Evolutionary conservation across 805 yeast genomes (phyloP).

Genomic region (Wickerhamiella azymoides): DNA sequence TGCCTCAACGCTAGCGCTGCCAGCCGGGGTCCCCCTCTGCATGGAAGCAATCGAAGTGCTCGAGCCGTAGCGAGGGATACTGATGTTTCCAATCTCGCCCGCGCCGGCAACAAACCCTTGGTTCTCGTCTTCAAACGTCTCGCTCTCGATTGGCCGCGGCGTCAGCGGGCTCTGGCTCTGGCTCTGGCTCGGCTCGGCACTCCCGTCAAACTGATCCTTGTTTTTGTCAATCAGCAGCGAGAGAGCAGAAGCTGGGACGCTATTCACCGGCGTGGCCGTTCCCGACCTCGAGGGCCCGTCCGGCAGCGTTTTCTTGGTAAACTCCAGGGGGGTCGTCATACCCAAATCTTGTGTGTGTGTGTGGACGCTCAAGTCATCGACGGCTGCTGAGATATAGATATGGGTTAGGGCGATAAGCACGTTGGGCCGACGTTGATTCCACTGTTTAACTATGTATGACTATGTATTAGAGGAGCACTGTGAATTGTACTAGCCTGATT

Average conservation of each 20-base stretch:
- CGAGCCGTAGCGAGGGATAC: conserved; percentile 20
- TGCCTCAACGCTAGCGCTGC: conserved; percentile 42
- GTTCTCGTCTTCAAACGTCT: conserved; percentile 9
- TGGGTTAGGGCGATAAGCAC: conserved; percentile 8
- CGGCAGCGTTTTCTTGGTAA: conserved; percentile 6
- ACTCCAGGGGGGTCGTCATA: conserved; percentile 5
- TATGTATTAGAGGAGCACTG: too few relatives aligned
- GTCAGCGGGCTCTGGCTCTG: too few relatives aligned
- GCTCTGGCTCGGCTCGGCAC: not conserved
- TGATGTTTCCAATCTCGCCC: conserved; percentile 21
- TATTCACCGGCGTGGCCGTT: not conserved
- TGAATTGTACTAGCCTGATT: too few relatives aligned
- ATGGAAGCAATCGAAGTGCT: not conserved
- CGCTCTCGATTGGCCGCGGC: not conserved
- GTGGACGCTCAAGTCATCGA: not conserved
- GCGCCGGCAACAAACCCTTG: conserved; percentile 21
- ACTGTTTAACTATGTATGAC: too few relatives aligned
- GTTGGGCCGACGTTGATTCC: not conserved
- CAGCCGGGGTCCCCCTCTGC: not conserved
- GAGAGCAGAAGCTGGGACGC: conserved; percentile 7
- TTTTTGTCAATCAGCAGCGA: conserved; percentile 9
- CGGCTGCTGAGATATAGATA: not conserved
- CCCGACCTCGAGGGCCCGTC: not conserved
- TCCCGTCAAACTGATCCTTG: conserved; percentile 3
- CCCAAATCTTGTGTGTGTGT: not conserved